Evolutionary conservation across 192 early-diverging fungal species (phyloP).

Genomic region (Geranomyces variabilis): DNA sequence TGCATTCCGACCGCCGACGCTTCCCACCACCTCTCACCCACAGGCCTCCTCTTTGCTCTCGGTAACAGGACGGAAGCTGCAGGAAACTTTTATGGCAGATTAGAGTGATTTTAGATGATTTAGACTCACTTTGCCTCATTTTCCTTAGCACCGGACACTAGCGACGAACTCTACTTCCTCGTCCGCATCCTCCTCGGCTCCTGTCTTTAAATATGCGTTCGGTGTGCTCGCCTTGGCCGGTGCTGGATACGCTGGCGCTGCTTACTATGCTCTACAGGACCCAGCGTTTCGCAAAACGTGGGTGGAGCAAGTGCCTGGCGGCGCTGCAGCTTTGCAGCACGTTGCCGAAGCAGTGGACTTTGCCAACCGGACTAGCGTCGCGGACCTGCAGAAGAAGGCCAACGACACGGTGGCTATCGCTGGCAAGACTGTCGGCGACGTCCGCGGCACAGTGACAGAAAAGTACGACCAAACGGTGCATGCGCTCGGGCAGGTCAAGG

Average conservation of each 20-base stretch:
- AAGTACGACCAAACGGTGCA: slow-evolving; percentile 40
- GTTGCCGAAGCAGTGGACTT: slow-evolving; percentile 11
- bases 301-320: slow-evolving; percentile 63
- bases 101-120: no score
- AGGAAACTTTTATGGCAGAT: no score
- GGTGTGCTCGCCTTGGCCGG: slow-evolving; percentile 24
- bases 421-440: slow-evolving; percentile 40
- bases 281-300: slow-evolving; percentile 60
- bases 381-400: slow-evolving; percentile 22
- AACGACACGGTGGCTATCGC: slow-evolving; percentile 30
- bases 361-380: slow-evolving; percentile 3
- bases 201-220: slow-evolving; percentile 28
- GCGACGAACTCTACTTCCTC: background rate
- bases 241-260: slow-evolving; percentile 52
- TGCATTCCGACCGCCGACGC: background rate
- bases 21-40: no score
- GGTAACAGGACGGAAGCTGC: no score
- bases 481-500: slow-evolving; percentile 32
- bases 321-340: slow-evolving; percentile 33
- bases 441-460: slow-evolving; percentile 30
- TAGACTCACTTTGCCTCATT: background rate
- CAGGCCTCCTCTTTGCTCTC: background rate
- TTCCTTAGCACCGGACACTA: background rate
- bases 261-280: slow-evolving; percentile 55
- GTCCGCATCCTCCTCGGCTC: slow-evolving; percentile 2